phyloP scores from a whole-genome alignment of 2,329 filamentous ascomycete genomes.

The Verticillium tricorpus region DNA sequence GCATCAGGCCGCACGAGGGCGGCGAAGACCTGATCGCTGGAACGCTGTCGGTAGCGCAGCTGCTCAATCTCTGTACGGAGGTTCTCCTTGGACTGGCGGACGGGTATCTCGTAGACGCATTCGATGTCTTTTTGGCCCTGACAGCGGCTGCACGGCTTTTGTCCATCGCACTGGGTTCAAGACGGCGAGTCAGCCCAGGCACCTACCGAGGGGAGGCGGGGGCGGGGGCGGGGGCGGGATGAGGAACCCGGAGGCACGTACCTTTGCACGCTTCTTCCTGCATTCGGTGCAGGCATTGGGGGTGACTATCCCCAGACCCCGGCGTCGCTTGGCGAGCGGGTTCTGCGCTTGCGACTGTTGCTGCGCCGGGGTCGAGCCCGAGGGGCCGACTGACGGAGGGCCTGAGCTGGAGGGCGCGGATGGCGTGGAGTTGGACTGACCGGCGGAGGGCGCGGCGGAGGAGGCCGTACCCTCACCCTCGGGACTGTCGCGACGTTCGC shows the following conservation, averaged over 20 bases:
- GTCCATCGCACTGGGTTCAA: constrained; percentile 51
- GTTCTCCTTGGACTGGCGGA: constrained; percentile 60
- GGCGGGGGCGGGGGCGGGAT: background rate
- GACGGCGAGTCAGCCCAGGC: background rate
- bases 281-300: constrained; percentile 59
- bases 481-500: constrained; percentile 8
- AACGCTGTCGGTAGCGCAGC: constrained; percentile 48
- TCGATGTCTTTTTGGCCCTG: constrained; percentile 47
- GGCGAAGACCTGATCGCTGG: constrained; percentile 50
- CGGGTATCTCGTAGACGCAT: constrained; percentile 58
- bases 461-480: constrained; percentile 3
- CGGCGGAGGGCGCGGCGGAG: constrained; percentile 7
- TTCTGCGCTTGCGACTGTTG: constrained; percentile 10
- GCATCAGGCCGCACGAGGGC: constrained; percentile 47
- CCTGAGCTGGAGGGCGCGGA: constrained; percentile 1
- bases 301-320: constrained; percentile 52
- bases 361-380: constrained; percentile 7
- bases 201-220: background rate
- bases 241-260: constrained; percentile 17
- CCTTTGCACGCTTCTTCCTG: constrained; percentile 59
- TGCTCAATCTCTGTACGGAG: constrained; percentile 56
- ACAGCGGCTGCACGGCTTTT: constrained; percentile 52
- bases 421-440: constrained; percentile 2
- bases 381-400: background rate
- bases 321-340: constrained; percentile 44